These are phyloP conservation scores for Corymbia maculata DNA, from an alignment of 345 rosid genomes.

Conservation along the genomic window DNA sequence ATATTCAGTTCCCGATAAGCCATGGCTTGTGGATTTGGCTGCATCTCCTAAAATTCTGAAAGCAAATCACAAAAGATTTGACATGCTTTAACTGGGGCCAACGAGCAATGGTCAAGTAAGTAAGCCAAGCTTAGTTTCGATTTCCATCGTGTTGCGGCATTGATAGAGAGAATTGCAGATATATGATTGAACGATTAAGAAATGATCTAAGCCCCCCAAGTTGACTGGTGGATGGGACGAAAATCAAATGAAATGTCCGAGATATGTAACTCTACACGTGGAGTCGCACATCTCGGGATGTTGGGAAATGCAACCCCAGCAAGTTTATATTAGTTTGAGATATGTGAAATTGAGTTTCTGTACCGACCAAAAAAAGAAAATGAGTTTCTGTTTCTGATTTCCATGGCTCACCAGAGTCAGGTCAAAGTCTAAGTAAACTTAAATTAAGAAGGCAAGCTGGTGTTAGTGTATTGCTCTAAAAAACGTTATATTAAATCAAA, in stretches of 20 bases:
- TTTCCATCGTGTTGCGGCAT: not conserved
- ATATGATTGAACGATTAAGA: not conserved
- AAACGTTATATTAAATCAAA: not conserved
- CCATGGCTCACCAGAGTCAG: not conserved
- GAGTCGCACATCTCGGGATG: too few relatives aligned
- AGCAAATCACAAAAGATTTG: not conserved
- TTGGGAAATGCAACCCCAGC: too few relatives aligned
- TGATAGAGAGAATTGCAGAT: not conserved
- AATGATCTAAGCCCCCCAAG: not conserved
- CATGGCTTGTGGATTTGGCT: not conserved
- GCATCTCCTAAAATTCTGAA: not conserved
- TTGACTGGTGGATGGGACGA: not conserved
- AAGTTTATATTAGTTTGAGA: not conserved
- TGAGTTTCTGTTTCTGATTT: not conserved
- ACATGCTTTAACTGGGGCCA: not conserved
- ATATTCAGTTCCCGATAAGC: fast-evolving
- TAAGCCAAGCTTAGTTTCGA: not conserved
- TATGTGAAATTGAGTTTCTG: not conserved
- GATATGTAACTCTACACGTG: too few relatives aligned
- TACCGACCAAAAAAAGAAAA: not conserved
- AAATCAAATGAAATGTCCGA: too few relatives aligned
- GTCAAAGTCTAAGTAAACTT: not conserved
- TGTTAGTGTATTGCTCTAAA: not conserved
- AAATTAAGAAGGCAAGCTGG: not conserved
- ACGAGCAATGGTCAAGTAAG: fast-evolving